Evolutionary conservation across 2,329 filamentous ascomycete species (phyloP), one percentile per base, ranked within the genome.

Genomic region (Mycosphaerella arachidis): DNA sequence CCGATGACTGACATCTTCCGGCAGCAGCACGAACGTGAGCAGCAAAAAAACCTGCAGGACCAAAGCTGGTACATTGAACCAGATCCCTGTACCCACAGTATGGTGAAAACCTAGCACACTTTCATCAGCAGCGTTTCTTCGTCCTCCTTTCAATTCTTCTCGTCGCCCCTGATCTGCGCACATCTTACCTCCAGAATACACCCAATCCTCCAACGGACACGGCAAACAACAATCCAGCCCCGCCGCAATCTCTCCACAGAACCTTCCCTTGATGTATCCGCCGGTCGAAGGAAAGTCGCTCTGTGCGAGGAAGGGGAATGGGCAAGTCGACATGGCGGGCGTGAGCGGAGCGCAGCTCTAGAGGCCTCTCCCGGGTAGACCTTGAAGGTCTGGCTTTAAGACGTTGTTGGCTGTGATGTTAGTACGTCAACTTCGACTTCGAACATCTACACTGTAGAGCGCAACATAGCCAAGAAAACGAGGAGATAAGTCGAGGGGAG

Each of bases 141-240:
- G 2, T 9, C 7, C 2, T 12, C 31, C 7, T 12, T 35, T 12
- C 31, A 35, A 8, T 35, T 12, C 31, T 24, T 16, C n/a, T 13
- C 13, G 2, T 24, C 53, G 20, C 7, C 18, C 29, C 13, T 43
- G 7, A 18, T 55, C 6, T 1, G 9, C 31, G 20, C 31, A 3
- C 2, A 13, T 46, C 52, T 27, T 33, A 59, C 57, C 33, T 20
- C 84, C 76, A 31, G 81, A 79, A 67, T 86, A 88, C 48, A 84
- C 75, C 87, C 89, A 97, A 60, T 92, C 84, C 24, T 89, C 88
- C 70, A 90, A 81, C 40, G 93, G 94, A 74, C 94, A 99, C 62
- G 93, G 93, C 58, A 97, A 75, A 74, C 94, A 99, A 74, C 94
- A 99, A 43, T 78, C 79, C 5, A 85, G 65, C 35, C 79, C 79